Evolutionary conservation across 495 filamentous ascomycete genomes (phyloP), one percentile per base, ranked within the genome.

Genomic region (Penicillium riverlandense): DNA sequence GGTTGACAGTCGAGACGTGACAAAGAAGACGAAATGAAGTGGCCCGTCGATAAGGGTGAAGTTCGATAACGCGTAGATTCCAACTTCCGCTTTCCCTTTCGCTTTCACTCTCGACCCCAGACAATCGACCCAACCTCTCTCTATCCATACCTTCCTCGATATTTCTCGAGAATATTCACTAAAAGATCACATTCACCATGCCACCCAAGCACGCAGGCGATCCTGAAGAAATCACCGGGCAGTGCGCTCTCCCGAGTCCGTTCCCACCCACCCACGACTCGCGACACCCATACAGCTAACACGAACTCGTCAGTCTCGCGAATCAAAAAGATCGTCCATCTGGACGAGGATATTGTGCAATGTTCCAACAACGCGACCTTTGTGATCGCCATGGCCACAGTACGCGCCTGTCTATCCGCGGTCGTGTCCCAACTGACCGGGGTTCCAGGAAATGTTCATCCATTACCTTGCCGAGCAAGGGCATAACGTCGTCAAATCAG

Each of bases 301-400:
- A 12, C 1, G 1, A 11, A n/a, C 33, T 7, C 37, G 35, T 27
- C 50, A 95, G 92, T 96, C 22, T 85, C 91, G 11, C 78, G 91
- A 44, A 84, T 97, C 38, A 96, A 95, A 62, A 92, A 90, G 66
- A 96, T 97, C 54, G 86, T 99, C 40, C 75, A 78, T 11, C 73
- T 88, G 12, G 92, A 99, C 65, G 83, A 85, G 29, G 92, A 96
- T 49, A 84, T 95, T 50, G 66, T 62, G 47, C 75, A 81, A 59
- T 91, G 88, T 61, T 94, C 90, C 34, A 94, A 88, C 59, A 94
- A 91, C 48, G 91, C 89, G 44, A 87, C 89, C n/a, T 96, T 97
- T 64, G 82, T 89, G 41, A 90, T 96, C 53, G 89, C 90, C 10
- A 75, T 95, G 42, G 92, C 92, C 41, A 88, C 92, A 9, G 88